These are phyloP conservation scores for Sugiyamaella smithiae DNA, from an alignment of 805 yeast species.

Conservation along the genomic window DNA sequence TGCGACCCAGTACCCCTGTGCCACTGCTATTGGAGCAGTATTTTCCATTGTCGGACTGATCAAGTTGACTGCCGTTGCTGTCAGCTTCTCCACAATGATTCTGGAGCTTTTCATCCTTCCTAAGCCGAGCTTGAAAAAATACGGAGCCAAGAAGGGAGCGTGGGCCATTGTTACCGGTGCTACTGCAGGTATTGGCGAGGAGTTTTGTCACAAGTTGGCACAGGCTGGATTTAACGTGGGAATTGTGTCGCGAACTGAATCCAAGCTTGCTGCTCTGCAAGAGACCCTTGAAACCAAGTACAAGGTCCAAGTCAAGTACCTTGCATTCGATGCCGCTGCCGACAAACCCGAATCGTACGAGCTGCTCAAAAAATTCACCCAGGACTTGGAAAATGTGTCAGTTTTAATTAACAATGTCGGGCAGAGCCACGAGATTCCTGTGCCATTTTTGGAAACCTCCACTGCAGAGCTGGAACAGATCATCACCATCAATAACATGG, in stretches of 20 bases:
- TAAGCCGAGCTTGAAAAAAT: slow-evolving; percentile 53
- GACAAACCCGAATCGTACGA: slow-evolving; percentile 59
- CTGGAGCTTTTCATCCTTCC: slow-evolving; percentile 56
- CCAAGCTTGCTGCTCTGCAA: slow-evolving; percentile 68
- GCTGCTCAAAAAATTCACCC: slow-evolving; percentile 45
- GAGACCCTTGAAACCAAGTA: slow-evolving; percentile 58
- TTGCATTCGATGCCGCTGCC: slow-evolving; percentile 75
- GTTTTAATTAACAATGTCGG: slow-evolving; percentile 92
- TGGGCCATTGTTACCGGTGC: slow-evolving; percentile 99
- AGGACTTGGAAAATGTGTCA: slow-evolving; percentile 49
- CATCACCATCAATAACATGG: slow-evolving; percentile 78
- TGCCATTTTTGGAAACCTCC: slow-evolving; percentile 80
- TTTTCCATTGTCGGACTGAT: slow-evolving; percentile 46
- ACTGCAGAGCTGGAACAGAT: slow-evolving; percentile 73
- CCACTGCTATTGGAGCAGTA: slow-evolving; percentile 12
- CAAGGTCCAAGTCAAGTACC: slow-evolving; percentile 58
- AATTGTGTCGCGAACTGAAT: slow-evolving; percentile 77
- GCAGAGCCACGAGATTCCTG: slow-evolving; percentile 91
- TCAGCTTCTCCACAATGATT: slow-evolving; percentile 54
- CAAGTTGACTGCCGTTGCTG: slow-evolving; percentile 50
- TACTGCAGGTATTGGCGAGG: slow-evolving; percentile 96
- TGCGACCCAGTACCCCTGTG: slow-evolving; percentile 12
- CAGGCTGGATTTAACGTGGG: slow-evolving; percentile 77
- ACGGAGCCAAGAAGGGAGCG: slow-evolving; percentile 69
- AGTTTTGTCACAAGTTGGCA: slow-evolving; percentile 84